A percentile compares a stretch with the other conserved stretches of the same genome.
These are phyloP conservation scores for Sonneratia caseolaris DNA, from an alignment of 345 rosid species.

Conservation along the genomic window DNA sequence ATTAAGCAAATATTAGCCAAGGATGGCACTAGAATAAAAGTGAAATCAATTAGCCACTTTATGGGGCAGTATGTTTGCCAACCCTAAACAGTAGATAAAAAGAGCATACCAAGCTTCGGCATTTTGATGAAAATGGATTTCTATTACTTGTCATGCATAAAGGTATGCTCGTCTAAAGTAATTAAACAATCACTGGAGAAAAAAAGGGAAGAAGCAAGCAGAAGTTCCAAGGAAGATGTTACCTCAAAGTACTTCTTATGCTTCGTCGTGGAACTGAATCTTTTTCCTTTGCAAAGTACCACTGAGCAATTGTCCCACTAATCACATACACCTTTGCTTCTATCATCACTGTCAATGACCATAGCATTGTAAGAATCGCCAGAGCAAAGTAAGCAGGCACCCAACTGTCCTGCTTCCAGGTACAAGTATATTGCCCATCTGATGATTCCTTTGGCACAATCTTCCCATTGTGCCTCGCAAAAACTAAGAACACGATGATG, in stretches of 20 bases:
- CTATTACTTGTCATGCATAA: neutral
- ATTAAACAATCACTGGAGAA: neutral
- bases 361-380: slow-evolving; percentile 75
- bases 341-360: slow-evolving; percentile 71
- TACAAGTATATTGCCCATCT: slow-evolving; percentile 47
- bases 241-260: slow-evolving; percentile 81
- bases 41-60: neutral
- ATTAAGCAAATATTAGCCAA: neutral
- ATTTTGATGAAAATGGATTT: neutral
- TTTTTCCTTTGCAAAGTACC: slow-evolving; percentile 76
- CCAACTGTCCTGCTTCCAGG: slow-evolving; percentile 85
- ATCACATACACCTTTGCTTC: slow-evolving; percentile 88
- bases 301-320: slow-evolving; percentile 74
- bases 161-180: neutral
- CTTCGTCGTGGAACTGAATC: slow-evolving; percentile 50
- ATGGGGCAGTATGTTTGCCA: neutral
- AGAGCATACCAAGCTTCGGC: neutral
- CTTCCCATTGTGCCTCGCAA: slow-evolving; percentile 63
- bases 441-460: slow-evolving; percentile 43
- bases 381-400: slow-evolving; percentile 79
- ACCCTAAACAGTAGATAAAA: neutral
- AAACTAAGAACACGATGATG: slow-evolving; percentile 71
- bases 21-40: neutral
- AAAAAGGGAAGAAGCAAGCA: neutral
- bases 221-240: slow-evolving; percentile 10